Base-by-base conservation (phyloP, 2,329 filamentous ascomycete species). In the Cladophialophora exuberans region DNA sequence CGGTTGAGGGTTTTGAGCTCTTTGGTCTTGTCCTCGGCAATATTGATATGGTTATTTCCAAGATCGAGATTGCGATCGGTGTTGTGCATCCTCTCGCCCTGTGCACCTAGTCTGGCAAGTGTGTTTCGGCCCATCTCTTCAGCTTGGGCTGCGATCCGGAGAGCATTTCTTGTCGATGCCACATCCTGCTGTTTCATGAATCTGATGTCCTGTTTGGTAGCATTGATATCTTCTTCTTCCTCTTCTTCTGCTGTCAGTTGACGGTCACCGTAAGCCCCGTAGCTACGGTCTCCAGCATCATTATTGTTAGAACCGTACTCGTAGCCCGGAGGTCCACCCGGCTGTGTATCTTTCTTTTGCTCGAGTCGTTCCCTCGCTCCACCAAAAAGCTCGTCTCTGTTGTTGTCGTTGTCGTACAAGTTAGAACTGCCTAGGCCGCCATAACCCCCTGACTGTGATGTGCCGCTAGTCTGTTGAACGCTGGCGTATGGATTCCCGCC, bases 1-100 rank as follows among this genome's bases (percentile, higher is more conserved):
- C 87, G 80, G 72, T 97, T 96, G 45, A 95, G 78, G 1, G 83
- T 89, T 76, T 93, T 93, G 31, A 97, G 77, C 68, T 96, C 90
- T 43, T 85, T 83, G 1, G 90, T 87, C 64, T 89, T 88, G 62
- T 92, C 89, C 64, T 91, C 86, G 0, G 89, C 89, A 56, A 88
- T 76, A 54, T 84, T 83, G 64, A 89, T 89, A 68, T 91, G 86
- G 60, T 86, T 87, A n/a, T 83, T 75, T 3, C 90, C 88, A 61
- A 89, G 78, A 65, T 96, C 90, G 54, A 97, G 79, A 65, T 93
- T 90, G 71, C 83, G 84, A 71, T 96, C 89, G 0, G 88, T 89
- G 67, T 92, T 90, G 69, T 92, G 84, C 52, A 96, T 81, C 13
- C 87, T 82, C 68, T 96, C 90, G 56, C 87, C 88, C 70, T 96